Base-by-base conservation (phyloP, 208 protist species). In the Vickermania spadyakhi region DNA sequence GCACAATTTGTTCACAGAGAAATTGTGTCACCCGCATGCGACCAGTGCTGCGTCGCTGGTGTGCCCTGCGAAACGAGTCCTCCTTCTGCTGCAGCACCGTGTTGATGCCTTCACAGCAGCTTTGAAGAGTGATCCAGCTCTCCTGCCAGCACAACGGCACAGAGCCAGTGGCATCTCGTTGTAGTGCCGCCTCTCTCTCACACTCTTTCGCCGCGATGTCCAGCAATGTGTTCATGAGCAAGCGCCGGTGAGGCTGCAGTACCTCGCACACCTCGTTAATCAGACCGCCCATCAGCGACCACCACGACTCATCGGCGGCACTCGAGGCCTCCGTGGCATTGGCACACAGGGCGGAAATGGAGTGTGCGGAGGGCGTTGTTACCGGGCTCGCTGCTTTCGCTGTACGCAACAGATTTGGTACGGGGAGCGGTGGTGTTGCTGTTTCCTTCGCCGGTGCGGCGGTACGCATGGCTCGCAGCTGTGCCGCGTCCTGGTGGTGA, bases 21-120 rank as follows among this genome's bases (percentile, higher is more conserved):
- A 28, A 22, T 25, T 51, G 62, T 26, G 72, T 73, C 30, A 67
- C 72, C 2, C 62, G 62, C 50, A 73, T 52, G n/a, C 25, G 11
- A n/a, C 36, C 36, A n/a, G 36, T 18, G 7, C 36, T 45, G 36
- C 36, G 36, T 7, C 36, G 36, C 7, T 7, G 11, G 36, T 7
- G 11, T 45, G 36, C 36, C 36, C 36, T 45, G 36, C 18, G 11
- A 7, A 45, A 45, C 18, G 36, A 7, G 36, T 45, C 11, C 36
- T 45, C 11, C 18, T 45, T 7, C 36, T 45, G 36, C 64, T 79
- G 72, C n/a, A 91, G 63, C 26, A 91, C 59, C n/a, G 50, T 58
- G 60, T 86, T 86, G 18, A 83, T 64, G 3, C 75, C 78, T 73
- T 84, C 79, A 4, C 72, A 68, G 42, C 83, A 90, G 31, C 42